Conservation (phyloP, 768 basidiomycete species). For the Termitomyces sp. region DNA sequence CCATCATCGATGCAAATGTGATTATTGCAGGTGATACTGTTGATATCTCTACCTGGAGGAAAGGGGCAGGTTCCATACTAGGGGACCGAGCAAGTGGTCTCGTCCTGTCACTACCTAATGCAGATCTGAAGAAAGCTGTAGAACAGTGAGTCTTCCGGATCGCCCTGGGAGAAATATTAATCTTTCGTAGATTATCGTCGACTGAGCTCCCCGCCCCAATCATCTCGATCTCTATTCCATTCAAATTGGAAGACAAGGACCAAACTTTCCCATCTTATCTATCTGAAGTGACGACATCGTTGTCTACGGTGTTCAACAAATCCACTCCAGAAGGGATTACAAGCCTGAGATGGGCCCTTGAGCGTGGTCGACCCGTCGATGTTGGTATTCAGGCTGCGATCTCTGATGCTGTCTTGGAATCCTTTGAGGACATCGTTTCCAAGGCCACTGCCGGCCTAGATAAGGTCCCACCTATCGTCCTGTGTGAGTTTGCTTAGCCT, state of each 20-base stretch:
- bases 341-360: constrained; percentile 62
- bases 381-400: constrained; percentile 59
- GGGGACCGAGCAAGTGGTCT: constrained; percentile 44
- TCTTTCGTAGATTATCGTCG: constrained; percentile 8
- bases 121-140: constrained; percentile 36
- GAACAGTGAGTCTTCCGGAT: constrained; percentile 36
- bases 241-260: constrained; percentile 44
- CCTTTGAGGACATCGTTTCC: constrained; percentile 64
- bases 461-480: constrained; percentile 51
- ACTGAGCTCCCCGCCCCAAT: constrained; percentile 25
- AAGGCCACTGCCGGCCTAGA: constrained; percentile 48
- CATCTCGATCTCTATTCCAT: constrained; percentile 57
- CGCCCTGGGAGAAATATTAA: background rate
- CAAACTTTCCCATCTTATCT: constrained; percentile 34
- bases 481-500: constrained; percentile 43
- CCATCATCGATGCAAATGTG: constrained; percentile 67
- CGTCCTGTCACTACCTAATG: constrained; percentile 46
- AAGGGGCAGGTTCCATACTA: constrained; percentile 40
- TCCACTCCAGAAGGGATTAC: constrained; percentile 43
- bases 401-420: constrained; percentile 50
- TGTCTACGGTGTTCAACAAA: constrained; percentile 51
- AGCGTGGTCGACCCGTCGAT: constrained; percentile 59
- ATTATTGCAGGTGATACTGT: constrained; percentile 33
- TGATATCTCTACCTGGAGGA: constrained; percentile 45
- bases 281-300: constrained; percentile 39